These are phyloP conservation scores for Crithidia expoeki DNA, from an alignment of 208 protist genomes.

Conservation along the genomic window DNA sequence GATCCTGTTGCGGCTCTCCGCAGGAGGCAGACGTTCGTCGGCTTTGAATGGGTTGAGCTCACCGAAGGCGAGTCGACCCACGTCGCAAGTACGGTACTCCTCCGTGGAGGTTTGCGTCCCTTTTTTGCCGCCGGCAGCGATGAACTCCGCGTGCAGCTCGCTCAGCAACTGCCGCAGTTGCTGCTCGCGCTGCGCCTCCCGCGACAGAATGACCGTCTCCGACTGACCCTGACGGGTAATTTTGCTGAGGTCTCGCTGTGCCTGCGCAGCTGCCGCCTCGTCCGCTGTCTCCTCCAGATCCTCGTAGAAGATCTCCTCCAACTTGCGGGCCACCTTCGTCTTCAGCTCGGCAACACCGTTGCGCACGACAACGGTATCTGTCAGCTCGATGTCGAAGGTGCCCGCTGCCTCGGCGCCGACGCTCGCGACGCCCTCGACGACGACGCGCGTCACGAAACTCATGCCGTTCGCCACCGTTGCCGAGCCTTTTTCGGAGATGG, in stretches of 20 bases:
- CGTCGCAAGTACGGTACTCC: conserved; percentile 63
- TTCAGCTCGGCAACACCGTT: conserved; percentile 65
- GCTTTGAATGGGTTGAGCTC: conserved; percentile 58
- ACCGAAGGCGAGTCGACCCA: conserved; percentile 73
- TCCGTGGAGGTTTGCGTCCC: conserved; percentile 50
- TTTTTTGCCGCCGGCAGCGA: conserved; percentile 81
- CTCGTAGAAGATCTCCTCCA: conserved; percentile 80
- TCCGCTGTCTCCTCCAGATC: conserved; percentile 34
- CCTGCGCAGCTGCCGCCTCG: conserved; percentile 12
- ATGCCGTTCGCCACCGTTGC: conserved; percentile 69
- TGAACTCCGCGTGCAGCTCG: conserved; percentile 73
- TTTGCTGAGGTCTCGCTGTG: conserved; percentile 57
- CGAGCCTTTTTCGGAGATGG: conserved; percentile 81
- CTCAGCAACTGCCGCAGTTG: conserved; percentile 64
- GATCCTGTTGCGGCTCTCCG: conserved; percentile 54
- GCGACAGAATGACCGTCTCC: conserved; percentile 69
- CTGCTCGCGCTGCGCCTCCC: conserved; percentile 75
- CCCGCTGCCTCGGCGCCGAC: conserved; percentile 1
- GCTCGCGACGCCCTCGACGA: conserved; percentile 64
- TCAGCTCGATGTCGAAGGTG: conserved; percentile 74
- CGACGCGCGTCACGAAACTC: conserved; percentile 84
- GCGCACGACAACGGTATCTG: conserved; percentile 80
- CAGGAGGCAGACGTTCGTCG: conserved; percentile 36
- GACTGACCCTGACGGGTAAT: conserved; percentile 82
- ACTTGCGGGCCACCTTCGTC: conserved; percentile 70